Evolutionary conservation across 2,329 filamentous ascomycete genomes (phyloP).

Genomic region (Phyllosticta citriasiana): DNA sequence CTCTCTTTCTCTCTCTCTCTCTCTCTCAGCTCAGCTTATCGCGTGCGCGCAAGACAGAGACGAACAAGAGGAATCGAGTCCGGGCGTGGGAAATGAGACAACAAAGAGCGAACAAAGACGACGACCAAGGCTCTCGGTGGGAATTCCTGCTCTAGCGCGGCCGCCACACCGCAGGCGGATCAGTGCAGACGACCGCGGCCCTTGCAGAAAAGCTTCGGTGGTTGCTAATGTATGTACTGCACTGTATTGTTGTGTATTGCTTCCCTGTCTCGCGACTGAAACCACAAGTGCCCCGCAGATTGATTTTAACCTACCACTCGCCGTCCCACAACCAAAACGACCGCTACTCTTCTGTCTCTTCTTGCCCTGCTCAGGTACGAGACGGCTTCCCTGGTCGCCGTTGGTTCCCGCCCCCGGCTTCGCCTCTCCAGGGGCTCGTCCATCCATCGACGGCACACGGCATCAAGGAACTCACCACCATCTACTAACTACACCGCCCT

Average conservation of each 20-base stretch:
- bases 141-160: too few species aligned
- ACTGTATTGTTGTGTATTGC: too few species aligned
- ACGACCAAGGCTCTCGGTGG: background rate
- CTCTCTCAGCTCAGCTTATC: background rate
- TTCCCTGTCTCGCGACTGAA: background rate
- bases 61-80: background rate
- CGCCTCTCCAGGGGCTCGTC: background rate
- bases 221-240: too few species aligned
- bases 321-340: background rate
- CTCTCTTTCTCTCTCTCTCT: too few species aligned
- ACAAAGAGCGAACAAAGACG: background rate
- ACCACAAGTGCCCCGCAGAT: background rate
- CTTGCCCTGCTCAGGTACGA: background rate
- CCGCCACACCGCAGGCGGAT: background rate
- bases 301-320: background rate
- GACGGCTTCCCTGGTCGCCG: background rate
- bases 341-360: background rate
- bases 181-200: background rate
- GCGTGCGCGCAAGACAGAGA: too few species aligned
- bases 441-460: background rate
- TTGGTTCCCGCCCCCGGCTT: background rate
- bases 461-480: background rate
- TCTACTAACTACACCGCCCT: background rate
- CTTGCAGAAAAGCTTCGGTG: background rate
- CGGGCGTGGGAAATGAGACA: background rate